phyloP scores from a whole-genome alignment of 2,329 filamentous ascomycete species.

The Penicillium sp. region DNA sequence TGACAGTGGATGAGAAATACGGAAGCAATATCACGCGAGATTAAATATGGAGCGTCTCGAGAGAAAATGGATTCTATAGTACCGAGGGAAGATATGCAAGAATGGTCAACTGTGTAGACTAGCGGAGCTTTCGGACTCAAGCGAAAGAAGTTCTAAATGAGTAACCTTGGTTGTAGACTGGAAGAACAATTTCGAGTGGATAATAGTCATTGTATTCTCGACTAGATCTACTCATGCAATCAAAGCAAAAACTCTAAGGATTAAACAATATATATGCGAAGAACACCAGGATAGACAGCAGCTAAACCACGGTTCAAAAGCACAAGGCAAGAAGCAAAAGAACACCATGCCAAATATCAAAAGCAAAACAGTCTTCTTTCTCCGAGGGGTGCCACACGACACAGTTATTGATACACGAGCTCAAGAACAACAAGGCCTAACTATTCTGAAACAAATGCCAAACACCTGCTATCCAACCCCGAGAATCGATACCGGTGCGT shows the following conservation, averaged over 20 bases:
- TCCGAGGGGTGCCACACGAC: conserved; percentile 28
- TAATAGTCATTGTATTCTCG: background rate
- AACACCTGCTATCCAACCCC: conserved; percentile 15
- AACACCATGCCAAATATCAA: conserved; percentile 11
- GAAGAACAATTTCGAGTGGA: too few species aligned
- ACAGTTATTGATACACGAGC: conserved; percentile 29
- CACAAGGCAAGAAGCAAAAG: conserved; percentile 13
- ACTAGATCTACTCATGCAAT: background rate
- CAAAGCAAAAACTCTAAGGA: conserved; percentile 6
- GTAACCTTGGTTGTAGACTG: too few species aligned
- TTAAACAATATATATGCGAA: conserved; percentile 19
- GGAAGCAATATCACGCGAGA: too few species aligned
- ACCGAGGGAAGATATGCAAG: too few species aligned
- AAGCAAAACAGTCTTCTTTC: conserved; percentile 29
- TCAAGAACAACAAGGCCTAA: conserved; percentile 15
- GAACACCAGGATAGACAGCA: conserved; percentile 11
- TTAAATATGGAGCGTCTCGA: too few species aligned
- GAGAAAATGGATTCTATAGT: too few species aligned
- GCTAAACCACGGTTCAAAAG: conserved; percentile 9
- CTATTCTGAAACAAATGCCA: conserved; percentile 13
- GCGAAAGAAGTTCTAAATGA: too few species aligned
- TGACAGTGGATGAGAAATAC: too few species aligned
- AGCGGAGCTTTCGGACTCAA: too few species aligned
- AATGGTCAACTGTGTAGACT: too few species aligned
- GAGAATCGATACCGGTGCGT: conserved; percentile 17